Base-by-base conservation (phyloP, 2,329 filamentous ascomycete genomes). In the Paraconiothyrium brasiliense region DNA sequence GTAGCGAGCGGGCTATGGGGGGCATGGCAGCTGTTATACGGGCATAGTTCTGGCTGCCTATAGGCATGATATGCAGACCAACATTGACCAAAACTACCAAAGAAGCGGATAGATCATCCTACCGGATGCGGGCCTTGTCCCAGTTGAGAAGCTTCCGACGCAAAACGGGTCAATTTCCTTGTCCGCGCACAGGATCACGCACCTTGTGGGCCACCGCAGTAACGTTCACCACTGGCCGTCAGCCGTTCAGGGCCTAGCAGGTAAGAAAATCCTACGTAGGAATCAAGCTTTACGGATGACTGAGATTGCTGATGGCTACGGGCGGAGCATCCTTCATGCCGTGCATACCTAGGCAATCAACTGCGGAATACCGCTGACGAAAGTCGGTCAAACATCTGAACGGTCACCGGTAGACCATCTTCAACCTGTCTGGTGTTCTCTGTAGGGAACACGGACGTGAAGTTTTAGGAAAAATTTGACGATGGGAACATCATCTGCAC, bases 351-450 rank as follows among this genome's bases (percentile, higher is more conserved):
- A 20, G 20, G 20, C 20, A 20, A 20, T 20, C 20, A 20, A 11
- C n/a, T 46, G 6, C 43, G 43, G n/a, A 46, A 24, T 20, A 22
- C 43, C 43, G 43, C 43, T 46, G n/a, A 46, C 43, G 43, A 46
- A 46, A 22, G 10, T n/a, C 43, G 43, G 43, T 46, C 20, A 20
- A 46, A 20, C 20, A 20, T 1, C 20, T 20, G 20, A 20, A 24
- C 43, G 7, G 43, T 14, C 5, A 41, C 14, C 37, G 37, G 11
- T 41, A 30, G 27, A 30, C 27, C 27, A 6, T 30, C 6, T 6
- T 30, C 27, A 30, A 30, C 4, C 27, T 30, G 6, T 30, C 27
- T 30, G 6, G 6, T 30, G 27, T 30, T 30, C 27, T 30, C 27
- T 30, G 4, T 30, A 30, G 27, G 27, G 27, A 30, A 4, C 4